Conservation (phyloP, 352 stramenopile species). For the Globisporangium sylvaticum region DNA sequence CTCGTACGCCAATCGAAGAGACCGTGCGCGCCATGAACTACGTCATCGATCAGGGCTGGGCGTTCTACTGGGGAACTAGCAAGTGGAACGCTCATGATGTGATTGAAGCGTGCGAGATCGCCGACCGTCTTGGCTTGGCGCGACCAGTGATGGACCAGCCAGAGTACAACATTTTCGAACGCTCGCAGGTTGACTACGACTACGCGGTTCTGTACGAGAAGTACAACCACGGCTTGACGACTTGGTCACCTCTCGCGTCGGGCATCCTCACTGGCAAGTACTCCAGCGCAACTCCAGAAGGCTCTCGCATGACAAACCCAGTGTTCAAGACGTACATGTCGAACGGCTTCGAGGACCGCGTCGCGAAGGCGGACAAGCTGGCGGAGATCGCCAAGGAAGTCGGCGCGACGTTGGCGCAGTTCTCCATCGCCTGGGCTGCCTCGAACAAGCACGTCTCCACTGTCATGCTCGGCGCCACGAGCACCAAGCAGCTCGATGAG, state of each 20-base stretch:
- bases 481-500: too few relatives aligned
- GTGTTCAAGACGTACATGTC: too few relatives aligned
- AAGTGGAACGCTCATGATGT: constrained; percentile 53
- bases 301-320: too few relatives aligned
- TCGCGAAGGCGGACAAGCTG: too few relatives aligned
- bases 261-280: constrained; percentile 24
- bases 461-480: too few relatives aligned
- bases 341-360: too few relatives aligned
- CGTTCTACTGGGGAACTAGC: constrained; percentile 46
- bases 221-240: constrained; percentile 62
- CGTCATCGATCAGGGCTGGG: too few relatives aligned
- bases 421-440: too few relatives aligned
- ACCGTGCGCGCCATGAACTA: constrained; percentile 45
- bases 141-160: constrained; percentile 39
- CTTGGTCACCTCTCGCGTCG: constrained; percentile 63
- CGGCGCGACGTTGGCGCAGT: too few relatives aligned
- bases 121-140: constrained; percentile 28
- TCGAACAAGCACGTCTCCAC: too few relatives aligned
- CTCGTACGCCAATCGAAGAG: constrained; percentile 29
- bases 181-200: constrained; percentile 45
- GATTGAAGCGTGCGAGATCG: constrained; percentile 40
- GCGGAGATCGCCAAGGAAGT: too few relatives aligned
- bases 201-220: constrained; percentile 52
- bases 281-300: too few relatives aligned
- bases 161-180: constrained; percentile 56